phyloP scores from a whole-genome alignment of 139 green algal genomes.

The Gonium pectorale region DNA sequence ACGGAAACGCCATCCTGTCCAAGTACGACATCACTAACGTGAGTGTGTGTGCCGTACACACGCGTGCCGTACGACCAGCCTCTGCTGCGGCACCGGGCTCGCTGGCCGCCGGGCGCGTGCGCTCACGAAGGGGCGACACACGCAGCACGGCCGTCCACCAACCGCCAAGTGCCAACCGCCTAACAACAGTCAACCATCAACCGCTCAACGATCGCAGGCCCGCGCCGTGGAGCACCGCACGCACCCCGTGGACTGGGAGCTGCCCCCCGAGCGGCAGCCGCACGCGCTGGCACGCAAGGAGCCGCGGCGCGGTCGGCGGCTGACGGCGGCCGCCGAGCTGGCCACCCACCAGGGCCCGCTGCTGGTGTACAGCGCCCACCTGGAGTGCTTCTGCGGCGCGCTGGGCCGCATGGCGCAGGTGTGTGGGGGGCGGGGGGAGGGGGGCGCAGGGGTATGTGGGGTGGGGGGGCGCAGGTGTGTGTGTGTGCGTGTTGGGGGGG shows the following conservation, averaged over 20 bases:
- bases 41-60: conserved; percentile 1
- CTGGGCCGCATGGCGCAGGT: conserved; percentile 78
- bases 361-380: conserved; percentile 85
- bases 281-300: conserved; percentile 64
- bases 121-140: too few species aligned
- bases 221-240: conserved; percentile 59
- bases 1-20: conserved; percentile 89
- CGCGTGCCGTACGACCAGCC: too few species aligned
- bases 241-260: conserved; percentile 80
- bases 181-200: too few species aligned
- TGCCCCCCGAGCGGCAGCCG: conserved; percentile 10
- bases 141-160: too few species aligned
- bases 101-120: neutral
- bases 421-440: neutral
- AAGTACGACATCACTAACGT: conserved; percentile 71
- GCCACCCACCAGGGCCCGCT: conserved; percentile 67
- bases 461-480: neutral
- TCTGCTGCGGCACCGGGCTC: too few species aligned
- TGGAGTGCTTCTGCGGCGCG: conserved; percentile 94
- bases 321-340: conserved; percentile 74
- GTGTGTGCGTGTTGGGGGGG: neutral
- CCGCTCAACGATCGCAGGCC: too few species aligned
- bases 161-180: too few species aligned
- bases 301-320: conserved; percentile 72
- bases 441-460: neutral